These are phyloP conservation scores for Domatiomyces globalis DNA, from an alignment of 2,329 filamentous ascomycete species.

Conservation along the genomic window DNA sequence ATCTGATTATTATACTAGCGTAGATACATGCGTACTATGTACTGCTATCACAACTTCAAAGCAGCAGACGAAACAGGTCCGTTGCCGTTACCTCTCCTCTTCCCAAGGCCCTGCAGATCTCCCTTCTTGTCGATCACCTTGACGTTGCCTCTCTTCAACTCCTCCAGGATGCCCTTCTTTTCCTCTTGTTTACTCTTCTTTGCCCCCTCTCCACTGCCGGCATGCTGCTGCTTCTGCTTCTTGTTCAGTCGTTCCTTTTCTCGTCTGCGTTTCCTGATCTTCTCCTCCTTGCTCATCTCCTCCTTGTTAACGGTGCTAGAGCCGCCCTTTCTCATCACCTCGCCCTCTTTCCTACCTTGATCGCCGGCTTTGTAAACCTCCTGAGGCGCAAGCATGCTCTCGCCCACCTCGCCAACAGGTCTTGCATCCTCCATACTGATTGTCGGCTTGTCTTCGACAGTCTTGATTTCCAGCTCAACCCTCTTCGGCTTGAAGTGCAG, in stretches of 20 bases:
- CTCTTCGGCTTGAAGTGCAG: constrained; percentile 94
- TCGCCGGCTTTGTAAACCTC: constrained; percentile 80
- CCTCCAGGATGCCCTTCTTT: constrained; percentile 45
- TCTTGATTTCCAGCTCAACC: constrained; percentile 63
- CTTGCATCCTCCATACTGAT: constrained; percentile 92
- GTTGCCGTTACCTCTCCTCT: constrained; percentile 43
- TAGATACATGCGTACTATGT: too few species aligned
- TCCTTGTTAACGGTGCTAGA: constrained; percentile 54
- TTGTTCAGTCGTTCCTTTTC: constrained; percentile 77
- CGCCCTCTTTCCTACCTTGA: constrained; percentile 31
- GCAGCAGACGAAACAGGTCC: not conserved
- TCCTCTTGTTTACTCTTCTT: constrained; percentile 23
- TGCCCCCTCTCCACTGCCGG: not conserved
- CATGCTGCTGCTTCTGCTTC: constrained; percentile 38
- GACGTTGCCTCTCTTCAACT: constrained; percentile 71
- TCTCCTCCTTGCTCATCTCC: constrained; percentile 81
- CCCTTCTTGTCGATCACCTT: constrained; percentile 87
- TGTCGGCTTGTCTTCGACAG: constrained; percentile 81
- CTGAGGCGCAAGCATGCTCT: constrained; percentile 75
- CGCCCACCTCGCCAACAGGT: constrained; percentile 62
- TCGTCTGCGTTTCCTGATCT: constrained; percentile 57
- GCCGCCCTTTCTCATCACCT: constrained; percentile 11
- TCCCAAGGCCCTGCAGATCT: constrained; percentile 67
- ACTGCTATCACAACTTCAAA: constrained; percentile 1
- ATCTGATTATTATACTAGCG: too few species aligned